A percentile compares a stretch with the other conserved stretches of the same genome.
Conservation (phyloP, 2,329 filamentous ascomycete species). For the Delphinella strobiligena region DNA sequence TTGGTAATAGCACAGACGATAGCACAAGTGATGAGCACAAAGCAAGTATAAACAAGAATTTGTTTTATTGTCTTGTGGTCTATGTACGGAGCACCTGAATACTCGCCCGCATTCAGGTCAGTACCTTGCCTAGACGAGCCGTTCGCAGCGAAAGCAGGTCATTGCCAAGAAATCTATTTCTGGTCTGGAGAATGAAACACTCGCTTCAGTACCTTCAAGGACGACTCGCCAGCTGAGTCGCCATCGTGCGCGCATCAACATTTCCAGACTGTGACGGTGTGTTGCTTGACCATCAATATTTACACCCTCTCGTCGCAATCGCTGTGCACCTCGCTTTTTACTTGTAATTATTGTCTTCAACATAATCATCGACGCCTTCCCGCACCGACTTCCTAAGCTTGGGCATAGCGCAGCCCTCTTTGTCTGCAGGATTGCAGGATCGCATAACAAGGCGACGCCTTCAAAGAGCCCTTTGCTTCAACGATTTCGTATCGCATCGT, state of each 20-base stretch:
- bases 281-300: not conserved
- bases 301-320: not conserved
- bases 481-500: not conserved
- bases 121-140: not conserved
- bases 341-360: too few species aligned
- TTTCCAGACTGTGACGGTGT: not conserved
- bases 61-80: too few species aligned
- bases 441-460: not conserved
- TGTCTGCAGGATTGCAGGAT: not conserved
- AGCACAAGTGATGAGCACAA: too few species aligned
- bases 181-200: not conserved
- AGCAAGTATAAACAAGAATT: too few species aligned
- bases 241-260: not conserved
- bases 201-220: not conserved
- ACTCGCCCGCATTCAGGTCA: not conserved
- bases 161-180: not conserved
- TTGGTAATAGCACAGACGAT: too few species aligned
- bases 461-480: not conserved
- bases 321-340: not conserved
- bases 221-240: not conserved
- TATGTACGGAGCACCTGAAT: not conserved
- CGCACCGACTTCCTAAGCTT: not conserved
- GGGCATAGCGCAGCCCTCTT: not conserved
- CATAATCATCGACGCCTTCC: too few species aligned
- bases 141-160: not conserved